Conservation (phyloP, 176 grass and related monocot genomes). For the Bothriochloa decipiens region DNA sequence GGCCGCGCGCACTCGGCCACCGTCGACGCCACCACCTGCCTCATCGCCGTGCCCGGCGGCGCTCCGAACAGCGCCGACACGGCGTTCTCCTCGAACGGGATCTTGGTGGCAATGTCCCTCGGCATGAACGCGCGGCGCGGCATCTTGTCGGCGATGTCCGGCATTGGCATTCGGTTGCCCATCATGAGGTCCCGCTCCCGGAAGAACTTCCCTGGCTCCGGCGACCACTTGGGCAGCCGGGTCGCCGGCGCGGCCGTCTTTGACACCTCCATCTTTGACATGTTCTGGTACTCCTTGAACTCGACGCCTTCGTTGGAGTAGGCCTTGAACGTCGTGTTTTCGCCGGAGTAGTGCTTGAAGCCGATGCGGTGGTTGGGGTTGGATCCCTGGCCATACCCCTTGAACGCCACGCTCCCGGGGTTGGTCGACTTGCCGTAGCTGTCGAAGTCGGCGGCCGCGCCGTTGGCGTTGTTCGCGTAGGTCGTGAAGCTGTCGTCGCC, state of each 20-base stretch:
- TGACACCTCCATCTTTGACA: conserved; percentile 47
- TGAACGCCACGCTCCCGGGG: conserved; percentile 55
- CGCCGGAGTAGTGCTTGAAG: conserved; percentile 52
- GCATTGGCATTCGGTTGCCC: conserved; percentile 62
- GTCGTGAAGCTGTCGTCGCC: conserved; percentile 62
- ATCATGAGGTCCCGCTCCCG: conserved; percentile 50
- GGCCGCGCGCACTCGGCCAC: conserved; percentile 52
- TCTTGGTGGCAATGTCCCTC: conserved; percentile 47
- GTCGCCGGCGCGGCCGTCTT: not conserved
- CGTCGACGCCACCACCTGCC: conserved; percentile 50
- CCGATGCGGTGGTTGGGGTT: conserved; percentile 71
- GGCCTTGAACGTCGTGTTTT: conserved; percentile 55
- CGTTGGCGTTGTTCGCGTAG: conserved; percentile 58
- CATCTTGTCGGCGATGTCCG: conserved; percentile 58
- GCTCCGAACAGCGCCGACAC: conserved; percentile 50
- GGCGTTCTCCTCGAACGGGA: conserved; percentile 44
- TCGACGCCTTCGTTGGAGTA: conserved; percentile 63
- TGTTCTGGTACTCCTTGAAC: conserved; percentile 70
- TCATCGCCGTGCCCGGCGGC: conserved; percentile 47
- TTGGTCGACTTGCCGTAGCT: conserved; percentile 63
- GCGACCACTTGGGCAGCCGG: conserved; percentile 39
- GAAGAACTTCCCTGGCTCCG: conserved; percentile 68
- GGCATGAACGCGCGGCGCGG: conserved; percentile 59
- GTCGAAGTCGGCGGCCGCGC: conserved; percentile 49
- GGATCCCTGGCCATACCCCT: conserved; percentile 56